phyloP scores from a whole-genome alignment of 2,329 filamentous ascomycete genomes.

The Exophiala calicioides region DNA sequence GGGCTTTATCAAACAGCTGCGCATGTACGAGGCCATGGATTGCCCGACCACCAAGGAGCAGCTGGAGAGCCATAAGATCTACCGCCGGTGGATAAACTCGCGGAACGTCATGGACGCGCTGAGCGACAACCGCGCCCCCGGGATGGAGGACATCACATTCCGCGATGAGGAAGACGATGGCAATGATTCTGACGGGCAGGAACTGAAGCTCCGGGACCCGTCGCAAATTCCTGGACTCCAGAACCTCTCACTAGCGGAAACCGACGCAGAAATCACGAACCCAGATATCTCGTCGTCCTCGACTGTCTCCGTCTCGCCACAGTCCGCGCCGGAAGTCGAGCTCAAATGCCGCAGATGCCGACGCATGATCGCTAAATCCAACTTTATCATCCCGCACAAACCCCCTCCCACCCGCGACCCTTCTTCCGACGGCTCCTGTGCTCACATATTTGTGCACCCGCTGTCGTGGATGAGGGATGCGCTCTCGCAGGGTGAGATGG shows the following conservation, averaged over 20 bases:
- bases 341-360: constrained; percentile 92
- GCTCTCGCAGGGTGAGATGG: constrained; percentile 72
- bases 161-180: constrained; percentile 53
- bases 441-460: constrained; percentile 88
- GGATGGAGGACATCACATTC: constrained; percentile 74
- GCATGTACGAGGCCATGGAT: constrained; percentile 84
- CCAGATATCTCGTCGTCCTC: constrained; percentile 24
- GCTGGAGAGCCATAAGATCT: constrained; percentile 61
- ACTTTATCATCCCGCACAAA: constrained; percentile 57
- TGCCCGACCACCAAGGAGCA: constrained; percentile 69
- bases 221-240: too few relatives aligned
- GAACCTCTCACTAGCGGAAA: not conserved
- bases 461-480: constrained; percentile 90
- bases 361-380: constrained; percentile 62
- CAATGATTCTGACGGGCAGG: constrained; percentile 31
- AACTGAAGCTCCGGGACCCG: too few relatives aligned
- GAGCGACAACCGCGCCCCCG: constrained; percentile 75
- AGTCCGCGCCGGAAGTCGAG: constrained; percentile 53
- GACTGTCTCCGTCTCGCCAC: not conserved
- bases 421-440: constrained; percentile 53
- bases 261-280: constrained; percentile 25
- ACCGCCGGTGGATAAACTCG: constrained; percentile 76
- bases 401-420: constrained; percentile 25
- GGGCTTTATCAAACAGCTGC: constrained; percentile 87
- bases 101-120: constrained; percentile 67